Evolutionary conservation across 2,329 filamentous ascomycete species (phyloP).

Genomic region (Aciculosporium take): DNA sequence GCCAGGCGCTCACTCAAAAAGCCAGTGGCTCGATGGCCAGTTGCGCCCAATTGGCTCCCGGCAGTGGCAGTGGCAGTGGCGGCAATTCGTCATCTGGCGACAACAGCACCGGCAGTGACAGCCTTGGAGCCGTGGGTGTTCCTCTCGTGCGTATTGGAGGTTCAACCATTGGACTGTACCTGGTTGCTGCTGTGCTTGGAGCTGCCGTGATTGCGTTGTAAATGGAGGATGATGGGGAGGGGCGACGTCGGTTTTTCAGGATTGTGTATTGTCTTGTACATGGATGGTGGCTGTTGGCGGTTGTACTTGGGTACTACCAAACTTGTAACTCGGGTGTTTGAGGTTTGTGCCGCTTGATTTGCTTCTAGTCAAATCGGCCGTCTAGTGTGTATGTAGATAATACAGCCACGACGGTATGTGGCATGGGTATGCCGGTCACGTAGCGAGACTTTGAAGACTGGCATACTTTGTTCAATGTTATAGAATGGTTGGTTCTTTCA

Average conservation of each 20-base stretch:
- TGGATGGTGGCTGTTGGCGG: background rate
- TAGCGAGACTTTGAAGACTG: no score
- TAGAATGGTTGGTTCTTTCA: no score
- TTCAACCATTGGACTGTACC: conserved; percentile 34
- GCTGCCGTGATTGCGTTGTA: conserved; percentile 40
- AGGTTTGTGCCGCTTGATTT: no score
- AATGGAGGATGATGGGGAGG: background rate
- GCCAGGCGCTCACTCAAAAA: conserved; percentile 44
- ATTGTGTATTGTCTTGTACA: background rate
- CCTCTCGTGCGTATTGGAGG: conserved; percentile 27
- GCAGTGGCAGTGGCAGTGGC: conserved; percentile 22
- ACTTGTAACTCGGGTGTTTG: no score
- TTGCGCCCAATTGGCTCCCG: conserved; percentile 43
- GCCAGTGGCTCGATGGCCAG: conserved; percentile 38
- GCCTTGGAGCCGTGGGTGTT: conserved; percentile 23
- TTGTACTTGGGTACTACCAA: no score
- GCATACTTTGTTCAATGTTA: no score
- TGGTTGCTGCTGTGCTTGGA: conserved; percentile 34
- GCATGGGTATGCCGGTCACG: no score
- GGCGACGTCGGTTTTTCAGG: background rate
- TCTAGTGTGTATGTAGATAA: no score
- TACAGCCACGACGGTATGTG: no score
- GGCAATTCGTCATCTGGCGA: background rate
- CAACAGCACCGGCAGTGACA: conserved; percentile 11
- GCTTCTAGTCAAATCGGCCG: no score